Evolutionary conservation across 495 filamentous ascomycete genomes (phyloP), one percentile per base, ranked within the genome.

Genomic region (Daldinia loculata): DNA sequence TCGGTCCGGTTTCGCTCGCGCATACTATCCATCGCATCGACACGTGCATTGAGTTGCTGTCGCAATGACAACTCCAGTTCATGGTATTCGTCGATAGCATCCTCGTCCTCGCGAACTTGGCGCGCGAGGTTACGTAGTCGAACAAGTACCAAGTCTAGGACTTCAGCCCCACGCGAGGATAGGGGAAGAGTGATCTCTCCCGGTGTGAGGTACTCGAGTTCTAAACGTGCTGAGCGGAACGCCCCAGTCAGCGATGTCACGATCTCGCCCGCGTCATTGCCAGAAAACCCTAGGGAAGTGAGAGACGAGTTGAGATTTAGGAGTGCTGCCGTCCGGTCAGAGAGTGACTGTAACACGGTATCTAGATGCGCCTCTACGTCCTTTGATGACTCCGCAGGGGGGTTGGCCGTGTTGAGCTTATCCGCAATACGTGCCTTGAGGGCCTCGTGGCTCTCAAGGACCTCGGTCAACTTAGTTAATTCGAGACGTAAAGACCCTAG

Each of bases 191-290:
- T 61, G 14, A 80, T 63, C 71, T 93, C 91, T 4, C 90, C 90
- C 0, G 91, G 91, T 0, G 88, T 82, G 2, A 89, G 78, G 70
- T 88, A 86, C 67, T 93, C 91, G 6, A 93, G 82, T 27, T 89
- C 85, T 1, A 93, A 80, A 4, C 90, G 86, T 3, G 90, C 89
- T n/a, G 84, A 70, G n/a, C 90, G 87, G 76, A 93, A 88, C 24
- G 82, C 77, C 15, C 73, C 38, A 17, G 80, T 80, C 22, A 92
- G 84, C 1, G 85, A 80, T 0, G 77, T 52, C 6, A 92, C 70
- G 26, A 85, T 82, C n/a, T 87, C 86, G 17, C 82, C 69, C 0
- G 81, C 77, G 64, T 80, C 80, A 0, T 70, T 51, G 9, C 87
- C 85, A 0, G 80, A 71, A 65, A 92, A 92, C 1, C 89, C 89